These are phyloP conservation scores for Leucaena leucocephala DNA, from an alignment of 306 rosid genomes.

Conservation along the genomic window DNA sequence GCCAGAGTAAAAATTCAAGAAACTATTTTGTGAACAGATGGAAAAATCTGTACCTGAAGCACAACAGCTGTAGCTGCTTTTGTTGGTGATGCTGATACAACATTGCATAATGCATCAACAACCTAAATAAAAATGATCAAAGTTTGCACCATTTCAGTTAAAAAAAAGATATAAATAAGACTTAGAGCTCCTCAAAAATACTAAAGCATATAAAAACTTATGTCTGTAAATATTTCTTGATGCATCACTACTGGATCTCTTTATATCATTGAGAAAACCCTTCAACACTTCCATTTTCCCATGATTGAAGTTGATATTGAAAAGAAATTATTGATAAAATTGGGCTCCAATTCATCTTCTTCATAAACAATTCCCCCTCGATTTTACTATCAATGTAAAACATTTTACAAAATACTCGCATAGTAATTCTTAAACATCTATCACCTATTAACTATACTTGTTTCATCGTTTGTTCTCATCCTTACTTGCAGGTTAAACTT, in stretches of 20 bases:
- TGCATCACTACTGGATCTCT: background rate
- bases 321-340: background rate
- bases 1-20: slow-evolving; percentile 17
- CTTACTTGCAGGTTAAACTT: background rate
- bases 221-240: background rate
- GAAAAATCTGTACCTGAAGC: slow-evolving; percentile 77
- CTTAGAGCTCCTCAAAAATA: background rate
- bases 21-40: slow-evolving; percentile 29
- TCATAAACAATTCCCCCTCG: background rate
- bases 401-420: background rate
- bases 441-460: background rate
- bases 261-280: slow-evolving; percentile 4
- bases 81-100: slow-evolving; percentile 85
- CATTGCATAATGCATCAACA: slow-evolving; percentile 95
- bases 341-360: background rate
- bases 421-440: background rate
- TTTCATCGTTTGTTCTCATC: background rate
- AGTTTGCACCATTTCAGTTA: slow-evolving; percentile 8
- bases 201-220: background rate
- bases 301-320: background rate
- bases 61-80: slow-evolving; percentile 94
- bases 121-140: slow-evolving; percentile 55
- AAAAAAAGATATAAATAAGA: background rate
- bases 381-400: slow-evolving; percentile 3
- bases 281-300: background rate